Evolutionary conservation across 2,329 filamentous ascomycete species (phyloP).

Genomic region (Alternaria conjuncta): DNA sequence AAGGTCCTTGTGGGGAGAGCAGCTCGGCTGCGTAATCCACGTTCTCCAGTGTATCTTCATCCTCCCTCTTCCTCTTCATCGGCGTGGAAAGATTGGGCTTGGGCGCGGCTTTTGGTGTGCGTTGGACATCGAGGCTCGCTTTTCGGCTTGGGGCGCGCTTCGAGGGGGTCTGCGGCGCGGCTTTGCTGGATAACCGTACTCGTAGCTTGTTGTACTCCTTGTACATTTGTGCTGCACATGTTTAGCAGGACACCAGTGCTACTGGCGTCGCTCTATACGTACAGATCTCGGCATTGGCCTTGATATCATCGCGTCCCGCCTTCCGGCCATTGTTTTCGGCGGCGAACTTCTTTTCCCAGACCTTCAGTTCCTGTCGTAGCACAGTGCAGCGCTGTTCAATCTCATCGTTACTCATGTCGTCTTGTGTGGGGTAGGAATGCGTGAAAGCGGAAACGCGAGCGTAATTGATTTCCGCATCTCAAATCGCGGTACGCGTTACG

Average conservation of each 20-base stretch:
- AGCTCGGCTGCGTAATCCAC: slow-evolving; percentile 18
- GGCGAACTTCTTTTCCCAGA: slow-evolving; percentile 75
- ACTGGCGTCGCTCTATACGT: slow-evolving; percentile 33
- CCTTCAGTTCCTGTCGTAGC: slow-evolving; percentile 77
- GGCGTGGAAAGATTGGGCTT: slow-evolving; percentile 32
- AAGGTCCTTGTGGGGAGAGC: slow-evolving; percentile 41
- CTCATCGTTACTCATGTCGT: slow-evolving; percentile 37
- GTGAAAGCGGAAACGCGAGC: slow-evolving; percentile 17
- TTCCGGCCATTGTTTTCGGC: slow-evolving; percentile 69
- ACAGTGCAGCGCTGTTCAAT: slow-evolving; percentile 76
- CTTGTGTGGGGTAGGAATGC: slow-evolving; percentile 12
- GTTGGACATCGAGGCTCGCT: slow-evolving; percentile 24
- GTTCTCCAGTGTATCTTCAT: slow-evolving; percentile 21
- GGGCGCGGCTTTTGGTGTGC: slow-evolving; percentile 35
- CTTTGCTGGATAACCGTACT: slow-evolving; percentile 34
- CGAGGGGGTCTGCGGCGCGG: slow-evolving; percentile 41
- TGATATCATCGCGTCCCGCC: slow-evolving; percentile 77
- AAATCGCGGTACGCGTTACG: slow-evolving; percentile 41
- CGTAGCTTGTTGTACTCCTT: slow-evolving; percentile 75
- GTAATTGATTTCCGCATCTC: slow-evolving; percentile 23
- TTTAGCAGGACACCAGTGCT: slow-evolving; percentile 15
- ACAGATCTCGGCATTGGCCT: slow-evolving; percentile 74
- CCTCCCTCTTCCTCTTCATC: slow-evolving; percentile 41
- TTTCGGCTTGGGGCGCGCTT: slow-evolving; percentile 35
- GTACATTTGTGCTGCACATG: slow-evolving; percentile 69